Base-by-base conservation (phyloP, 164 flowering plant genomes). In the Stephania cephalantha region DNA sequence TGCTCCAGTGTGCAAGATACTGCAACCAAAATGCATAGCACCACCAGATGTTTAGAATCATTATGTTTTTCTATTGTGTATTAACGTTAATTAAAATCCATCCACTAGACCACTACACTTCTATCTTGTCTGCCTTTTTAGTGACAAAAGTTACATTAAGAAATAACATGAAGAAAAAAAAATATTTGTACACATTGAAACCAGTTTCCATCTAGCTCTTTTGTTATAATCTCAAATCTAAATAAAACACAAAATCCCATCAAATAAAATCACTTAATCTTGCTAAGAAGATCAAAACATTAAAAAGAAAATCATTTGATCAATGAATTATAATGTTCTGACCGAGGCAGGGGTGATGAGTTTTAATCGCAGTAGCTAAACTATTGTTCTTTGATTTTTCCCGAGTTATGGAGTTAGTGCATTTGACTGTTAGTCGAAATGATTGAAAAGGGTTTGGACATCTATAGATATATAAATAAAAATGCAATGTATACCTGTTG, bases 1-100 rank as follows among this genome's bases (percentile, higher is more conserved):
- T 31, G 88, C 83, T 74, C 92, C 96, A 61, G 93, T 89, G 66
- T 94, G 95, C 85, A 94, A 80, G 74, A 94, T 88, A 70, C 98
- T 94, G 87, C 79, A 72, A 35, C 68, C 12, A 53, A 58, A 75
- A 48, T 61, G 48, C 46, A 22, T 10, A 69, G n/a, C 10, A 46
- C 10, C 22, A 74, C 12, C 5, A 15, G 61, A 65, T 31, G 48
- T 5, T 13, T 1, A 31, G 46, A 71, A 69, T 69, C 58, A 68
- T 71, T 58, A 30, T 11, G 69, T 50, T 42, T 58, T 44, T 58
- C 44, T 73, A 76, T 50, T 73, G 48, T 50, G 69, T 35, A 30
- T 53, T 30, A 25, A n/a, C 30, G 61, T 7, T 12, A 11, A 61
- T 25, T 50, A 46, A 35, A 71, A 15, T 50, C 12, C 35, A 42